These are phyloP conservation scores for Aspergillus glaucus DNA, from an alignment of 2,329 filamentous ascomycete genomes.

Conservation along the genomic window DNA sequence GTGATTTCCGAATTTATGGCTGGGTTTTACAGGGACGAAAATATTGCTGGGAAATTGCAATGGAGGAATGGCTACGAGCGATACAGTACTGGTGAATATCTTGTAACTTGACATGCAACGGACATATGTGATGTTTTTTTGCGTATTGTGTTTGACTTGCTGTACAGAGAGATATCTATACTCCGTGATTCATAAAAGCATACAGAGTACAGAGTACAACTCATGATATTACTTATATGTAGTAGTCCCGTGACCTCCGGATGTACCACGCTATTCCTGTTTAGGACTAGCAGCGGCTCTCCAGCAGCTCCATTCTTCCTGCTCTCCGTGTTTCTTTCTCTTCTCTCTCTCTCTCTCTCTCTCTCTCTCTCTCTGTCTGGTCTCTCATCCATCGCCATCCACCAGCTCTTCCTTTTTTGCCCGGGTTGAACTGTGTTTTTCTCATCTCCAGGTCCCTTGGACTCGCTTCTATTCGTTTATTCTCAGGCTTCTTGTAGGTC, in stretches of 20 bases:
- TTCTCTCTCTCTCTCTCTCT: background rate
- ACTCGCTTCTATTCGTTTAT: constrained; percentile 8
- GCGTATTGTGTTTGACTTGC: too few relatives aligned
- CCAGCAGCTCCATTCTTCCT: constrained; percentile 3
- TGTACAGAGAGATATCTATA: background rate
- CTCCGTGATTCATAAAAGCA: background rate
- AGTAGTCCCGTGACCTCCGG: background rate
- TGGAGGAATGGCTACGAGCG: background rate
- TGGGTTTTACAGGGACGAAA: background rate
- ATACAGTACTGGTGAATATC: background rate
- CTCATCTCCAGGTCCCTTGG: background rate
- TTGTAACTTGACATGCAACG: background rate
- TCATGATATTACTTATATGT: background rate
- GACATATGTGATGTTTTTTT: background rate
- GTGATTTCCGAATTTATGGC: background rate
- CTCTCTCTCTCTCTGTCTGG: background rate
- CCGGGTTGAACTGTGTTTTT: background rate
- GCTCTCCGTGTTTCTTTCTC: background rate
- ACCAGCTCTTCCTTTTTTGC: background rate
- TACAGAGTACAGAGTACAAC: too few relatives aligned
- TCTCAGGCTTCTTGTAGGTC: constrained; percentile 39
- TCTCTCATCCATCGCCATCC: background rate
- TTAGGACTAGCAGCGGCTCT: constrained; percentile 5
- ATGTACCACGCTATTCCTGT: constrained; percentile 1
- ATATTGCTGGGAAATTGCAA: background rate